Base-by-base conservation (phyloP, 1,284 basidiomycete genomes). In the Cryptococcus sp. region DNA sequence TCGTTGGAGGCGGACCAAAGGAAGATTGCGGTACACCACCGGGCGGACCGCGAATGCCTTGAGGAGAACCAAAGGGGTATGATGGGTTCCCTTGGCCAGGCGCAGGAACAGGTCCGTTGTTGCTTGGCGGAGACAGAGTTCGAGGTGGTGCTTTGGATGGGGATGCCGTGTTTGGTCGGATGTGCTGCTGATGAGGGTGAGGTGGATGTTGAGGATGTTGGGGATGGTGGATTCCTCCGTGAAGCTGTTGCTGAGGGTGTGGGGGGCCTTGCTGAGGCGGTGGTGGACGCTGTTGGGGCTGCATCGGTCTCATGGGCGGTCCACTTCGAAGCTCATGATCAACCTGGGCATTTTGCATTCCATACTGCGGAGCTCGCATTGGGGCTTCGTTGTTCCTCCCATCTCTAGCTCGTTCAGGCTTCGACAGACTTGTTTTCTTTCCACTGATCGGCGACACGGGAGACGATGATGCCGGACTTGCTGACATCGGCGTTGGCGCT, bases 341-440 rank as follows among this genome's bases (percentile, higher is more conserved):
- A 83, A 96, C 90, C 60, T 88, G 90, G 20, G 89, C 86, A 74
- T 91, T 90, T 75, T 96, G 93, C 84, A 90, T 87, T 66, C 93
- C 93, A 73, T 95, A 97, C 70, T 91, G 89, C 22, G 93, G 91
- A 10, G 90, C 87, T 63, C 87, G 86, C 63, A 96, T 86, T 3
- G 91, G 86, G 79, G 86, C 90, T 78, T 96, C 94, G 20, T 89
- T 90, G 42, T 86, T 82, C 48, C 91, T 58, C 5, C 84, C 52
- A 81, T 67, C 67, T 23, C 79, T 68, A 39, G 67, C 67, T 52
- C 72, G 65, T 57, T 77, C 78, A 6, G 76, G 76, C 62, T 78
- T 78, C 15, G 61, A 71, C 47, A 78, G 63, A 40, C 73, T 70
- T 6, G 63, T 68, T 55, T 76, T 74, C 55, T 73, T 70, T 15